Conservation (phyloP, 2,329 filamentous ascomycete genomes). For the Diatrype stigma region DNA sequence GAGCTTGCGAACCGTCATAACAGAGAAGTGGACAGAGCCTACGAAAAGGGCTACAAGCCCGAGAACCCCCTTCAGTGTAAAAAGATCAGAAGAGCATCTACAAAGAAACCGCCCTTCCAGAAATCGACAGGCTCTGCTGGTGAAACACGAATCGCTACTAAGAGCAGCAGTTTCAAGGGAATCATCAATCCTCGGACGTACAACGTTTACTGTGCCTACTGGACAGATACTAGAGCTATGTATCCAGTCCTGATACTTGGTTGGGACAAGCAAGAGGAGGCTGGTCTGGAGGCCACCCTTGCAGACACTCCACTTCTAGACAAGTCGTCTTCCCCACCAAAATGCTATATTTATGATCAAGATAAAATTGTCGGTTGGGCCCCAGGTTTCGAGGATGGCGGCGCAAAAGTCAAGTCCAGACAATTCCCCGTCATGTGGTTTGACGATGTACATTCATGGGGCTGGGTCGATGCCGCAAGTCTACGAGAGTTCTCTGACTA, state of each 20-base stretch:
- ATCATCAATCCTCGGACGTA: conserved; percentile 26
- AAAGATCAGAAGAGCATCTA: background rate
- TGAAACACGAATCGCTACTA: background rate
- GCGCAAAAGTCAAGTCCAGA: conserved; percentile 26
- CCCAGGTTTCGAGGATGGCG: conserved; percentile 31
- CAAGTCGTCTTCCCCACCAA: conserved; percentile 19
- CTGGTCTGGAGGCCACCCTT: conserved; percentile 25
- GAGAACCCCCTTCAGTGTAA: conserved; percentile 14
- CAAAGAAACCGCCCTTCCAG: too few species aligned
- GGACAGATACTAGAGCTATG: conserved; percentile 19
- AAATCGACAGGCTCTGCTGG: background rate
- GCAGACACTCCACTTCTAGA: conserved; percentile 26
- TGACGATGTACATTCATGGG: conserved; percentile 22
- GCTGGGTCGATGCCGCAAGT: conserved; percentile 12
- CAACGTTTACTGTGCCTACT: conserved; percentile 31
- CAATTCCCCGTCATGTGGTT: conserved; percentile 38
- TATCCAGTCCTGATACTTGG: conserved; percentile 36
- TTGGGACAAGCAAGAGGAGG: conserved; percentile 26
- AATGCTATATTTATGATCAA: conserved; percentile 30
- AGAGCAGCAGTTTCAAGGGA: conserved; percentile 5
- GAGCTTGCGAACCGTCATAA: conserved; percentile 31
- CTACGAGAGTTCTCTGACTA: conserved; percentile 5
- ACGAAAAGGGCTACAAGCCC: conserved; percentile 28
- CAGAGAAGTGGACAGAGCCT: conserved; percentile 21
- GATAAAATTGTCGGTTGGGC: conserved; percentile 32